Base-by-base conservation (phyloP, 192 early-diverging fungal genomes). In the Lobosporangium transversale region DNA sequence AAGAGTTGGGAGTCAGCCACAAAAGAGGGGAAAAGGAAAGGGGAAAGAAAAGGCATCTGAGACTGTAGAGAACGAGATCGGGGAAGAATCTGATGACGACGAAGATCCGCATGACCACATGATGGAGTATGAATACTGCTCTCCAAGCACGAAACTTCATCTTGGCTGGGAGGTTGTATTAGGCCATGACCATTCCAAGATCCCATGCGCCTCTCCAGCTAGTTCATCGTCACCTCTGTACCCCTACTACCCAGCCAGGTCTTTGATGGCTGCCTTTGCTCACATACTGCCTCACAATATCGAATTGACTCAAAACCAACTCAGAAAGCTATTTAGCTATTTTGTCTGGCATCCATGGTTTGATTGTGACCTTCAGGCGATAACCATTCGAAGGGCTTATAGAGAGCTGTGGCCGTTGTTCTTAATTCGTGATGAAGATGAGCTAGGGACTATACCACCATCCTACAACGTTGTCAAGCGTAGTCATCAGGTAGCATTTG, bases 281-380 rank as follows among this genome's bases (percentile, higher is more conserved):
- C 59, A 61, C 30, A 18, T 70, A 10, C 33, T 70, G 6, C 68
- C 68, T 17, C 58, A 50, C 26, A 30, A 15, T 20, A 14, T 54
- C 10, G 24, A 7, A 0, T 27, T 70, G 1, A 17, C 58, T 6
- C 31, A 54, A 2, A 62, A 57, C 35, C 26, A 56, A 24, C 18
- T 70, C 23, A 58, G 68, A 2, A 70, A 70, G 10, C 29, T 70
- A 35, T 70, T 70, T 35, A 26, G 53, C 18, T 70, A 70, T 23
- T 70, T 62, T 50, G 18, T 70, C 1, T 62, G 58, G 59, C 68
- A 70, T 45, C 58, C 48, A 9, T 70, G 58, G 58, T 62, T 70
- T 29, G 68, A 70, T 32, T 52, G 47, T 14, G 59, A 70, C 23
- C 14, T 62, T 20, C 68, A 70, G 35, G 68, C 68, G 2, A 62